Evolutionary conservation across 1,284 basidiomycete genomes (phyloP).

Genomic region (Heliocybe sulcata): DNA sequence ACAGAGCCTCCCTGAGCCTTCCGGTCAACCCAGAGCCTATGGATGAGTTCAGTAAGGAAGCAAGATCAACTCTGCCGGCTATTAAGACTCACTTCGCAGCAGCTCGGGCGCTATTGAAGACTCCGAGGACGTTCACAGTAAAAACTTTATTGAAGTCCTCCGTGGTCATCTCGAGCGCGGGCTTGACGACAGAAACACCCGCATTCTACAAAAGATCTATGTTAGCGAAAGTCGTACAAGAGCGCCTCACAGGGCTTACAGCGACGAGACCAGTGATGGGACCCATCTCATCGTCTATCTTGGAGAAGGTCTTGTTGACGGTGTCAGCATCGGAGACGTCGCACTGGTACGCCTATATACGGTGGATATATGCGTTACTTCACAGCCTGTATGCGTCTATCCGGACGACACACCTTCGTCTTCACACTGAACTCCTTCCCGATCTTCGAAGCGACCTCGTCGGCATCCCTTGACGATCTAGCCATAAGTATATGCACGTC

Average conservation of each 20-base stretch:
- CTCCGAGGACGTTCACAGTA: slow-evolving; percentile 31
- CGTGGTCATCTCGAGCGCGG: slow-evolving; percentile 33
- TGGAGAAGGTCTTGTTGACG: slow-evolving; percentile 25
- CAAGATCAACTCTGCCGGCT: no score
- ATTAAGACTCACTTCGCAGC: slow-evolving; percentile 30
- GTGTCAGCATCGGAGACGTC: slow-evolving; percentile 29
- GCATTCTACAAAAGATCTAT: slow-evolving; percentile 24
- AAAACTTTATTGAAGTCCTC: slow-evolving; percentile 36
- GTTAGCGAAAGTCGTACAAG: background rate
- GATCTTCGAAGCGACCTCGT: slow-evolving; percentile 27
- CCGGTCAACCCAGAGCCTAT: slow-evolving; percentile 19
- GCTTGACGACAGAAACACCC: slow-evolving; percentile 40
- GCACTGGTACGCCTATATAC: slow-evolving; percentile 34
- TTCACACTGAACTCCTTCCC: slow-evolving; percentile 24
- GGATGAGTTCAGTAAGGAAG: background rate
- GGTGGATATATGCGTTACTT: background rate
- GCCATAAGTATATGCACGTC: background rate
- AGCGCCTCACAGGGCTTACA: slow-evolving; percentile 14
- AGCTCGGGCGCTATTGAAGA: slow-evolving; percentile 34
- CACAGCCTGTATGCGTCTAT: background rate
- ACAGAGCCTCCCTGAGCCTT: slow-evolving; percentile 25
- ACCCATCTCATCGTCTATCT: slow-evolving; percentile 32
- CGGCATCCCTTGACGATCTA: slow-evolving; percentile 28
- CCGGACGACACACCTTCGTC: slow-evolving; percentile 19
- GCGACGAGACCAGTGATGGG: slow-evolving; percentile 31